Evolutionary conservation across 768 basidiomycete genomes (phyloP).

Genomic region (Antrodiella citrinella): DNA sequence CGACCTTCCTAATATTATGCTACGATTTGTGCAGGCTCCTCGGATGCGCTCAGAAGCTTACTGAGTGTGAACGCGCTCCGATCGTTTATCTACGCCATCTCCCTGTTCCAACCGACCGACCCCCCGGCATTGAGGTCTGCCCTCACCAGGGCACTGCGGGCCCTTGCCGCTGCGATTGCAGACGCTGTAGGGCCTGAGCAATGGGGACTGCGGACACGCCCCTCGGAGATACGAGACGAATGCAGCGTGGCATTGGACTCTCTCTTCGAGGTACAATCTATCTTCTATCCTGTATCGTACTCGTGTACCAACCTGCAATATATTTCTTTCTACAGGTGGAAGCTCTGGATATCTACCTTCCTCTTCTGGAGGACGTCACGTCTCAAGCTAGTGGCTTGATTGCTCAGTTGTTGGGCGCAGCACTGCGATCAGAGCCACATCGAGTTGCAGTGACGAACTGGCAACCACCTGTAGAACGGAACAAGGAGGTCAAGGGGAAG

Average conservation of each 20-base stretch:
- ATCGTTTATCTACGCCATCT: slow-evolving; percentile 56
- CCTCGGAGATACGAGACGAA: slow-evolving; percentile 33
- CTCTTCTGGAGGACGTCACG: slow-evolving; percentile 43
- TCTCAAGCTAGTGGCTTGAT: slow-evolving; percentile 39
- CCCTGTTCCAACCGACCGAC: slow-evolving; percentile 34
- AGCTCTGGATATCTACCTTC: slow-evolving; percentile 59
- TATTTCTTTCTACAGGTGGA: slow-evolving; percentile 33
- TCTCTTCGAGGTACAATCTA: slow-evolving; percentile 44
- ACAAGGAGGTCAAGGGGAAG: slow-evolving; percentile 45
- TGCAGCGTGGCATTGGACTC: slow-evolving; percentile 51
- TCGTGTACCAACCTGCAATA: not conserved
- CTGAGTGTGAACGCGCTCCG: slow-evolving; percentile 49
- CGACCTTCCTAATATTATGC: not conserved
- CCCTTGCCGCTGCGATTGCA: slow-evolving; percentile 49
- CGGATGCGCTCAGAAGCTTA: slow-evolving; percentile 48
- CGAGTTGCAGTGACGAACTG: slow-evolving; percentile 49
- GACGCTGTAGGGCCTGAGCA: slow-evolving; percentile 64
- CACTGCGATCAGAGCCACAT: slow-evolving; percentile 42
- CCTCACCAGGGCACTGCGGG: slow-evolving; percentile 54
- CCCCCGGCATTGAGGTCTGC: slow-evolving; percentile 40
- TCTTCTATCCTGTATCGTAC: not conserved
- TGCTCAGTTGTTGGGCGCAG: slow-evolving; percentile 49
- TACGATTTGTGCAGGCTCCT: slow-evolving; percentile 40
- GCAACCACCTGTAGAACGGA: slow-evolving; percentile 50
- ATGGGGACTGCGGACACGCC: slow-evolving; percentile 51